phyloP scores from a whole-genome alignment of 2,329 filamentous ascomycete genomes.

The Cytospora leucostoma region DNA sequence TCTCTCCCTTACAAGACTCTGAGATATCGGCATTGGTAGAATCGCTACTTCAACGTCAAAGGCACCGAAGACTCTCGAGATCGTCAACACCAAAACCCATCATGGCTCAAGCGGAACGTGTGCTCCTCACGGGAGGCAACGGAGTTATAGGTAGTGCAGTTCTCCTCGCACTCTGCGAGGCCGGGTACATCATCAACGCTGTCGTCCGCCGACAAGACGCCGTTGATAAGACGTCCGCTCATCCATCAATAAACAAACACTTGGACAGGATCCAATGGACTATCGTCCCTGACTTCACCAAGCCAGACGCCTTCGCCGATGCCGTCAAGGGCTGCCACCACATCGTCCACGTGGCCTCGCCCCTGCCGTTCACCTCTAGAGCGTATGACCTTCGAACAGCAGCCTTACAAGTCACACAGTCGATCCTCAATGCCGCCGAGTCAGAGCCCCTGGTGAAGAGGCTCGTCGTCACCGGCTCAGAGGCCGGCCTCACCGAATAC shows the following conservation, averaged over 20 bases:
- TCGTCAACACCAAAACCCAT: neutral
- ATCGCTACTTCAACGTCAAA: no score
- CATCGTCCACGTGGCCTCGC: constrained; percentile 17
- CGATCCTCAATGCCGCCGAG: constrained; percentile 16
- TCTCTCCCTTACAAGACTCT: no score
- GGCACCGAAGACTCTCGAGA: neutral
- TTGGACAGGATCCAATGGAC: constrained; percentile 12
- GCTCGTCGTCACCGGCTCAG: constrained; percentile 15
- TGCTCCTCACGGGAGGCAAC: constrained; percentile 18
- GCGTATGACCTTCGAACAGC: constrained; percentile 8
- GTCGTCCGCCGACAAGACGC: constrained; percentile 19
- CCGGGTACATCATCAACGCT: constrained; percentile 14
- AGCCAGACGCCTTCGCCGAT: constrained; percentile 10
- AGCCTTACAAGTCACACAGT: constrained; percentile 6
- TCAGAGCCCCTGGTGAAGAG: constrained; percentile 13
- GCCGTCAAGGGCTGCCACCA: constrained; percentile 12
- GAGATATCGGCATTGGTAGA: no score
- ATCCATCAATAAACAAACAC: neutral
- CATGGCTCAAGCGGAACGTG: neutral
- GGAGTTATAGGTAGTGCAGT: constrained; percentile 15
- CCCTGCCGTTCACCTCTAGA: neutral
- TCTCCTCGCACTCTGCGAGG: constrained; percentile 16
- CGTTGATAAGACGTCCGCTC: constrained; percentile 8
- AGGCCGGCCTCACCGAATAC: neutral
- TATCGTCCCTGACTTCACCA: constrained; percentile 11